Evolutionary conservation across 1,284 basidiomycete species (phyloP), one percentile per base, ranked within the genome.

Genomic region (Ustilago tritici): DNA sequence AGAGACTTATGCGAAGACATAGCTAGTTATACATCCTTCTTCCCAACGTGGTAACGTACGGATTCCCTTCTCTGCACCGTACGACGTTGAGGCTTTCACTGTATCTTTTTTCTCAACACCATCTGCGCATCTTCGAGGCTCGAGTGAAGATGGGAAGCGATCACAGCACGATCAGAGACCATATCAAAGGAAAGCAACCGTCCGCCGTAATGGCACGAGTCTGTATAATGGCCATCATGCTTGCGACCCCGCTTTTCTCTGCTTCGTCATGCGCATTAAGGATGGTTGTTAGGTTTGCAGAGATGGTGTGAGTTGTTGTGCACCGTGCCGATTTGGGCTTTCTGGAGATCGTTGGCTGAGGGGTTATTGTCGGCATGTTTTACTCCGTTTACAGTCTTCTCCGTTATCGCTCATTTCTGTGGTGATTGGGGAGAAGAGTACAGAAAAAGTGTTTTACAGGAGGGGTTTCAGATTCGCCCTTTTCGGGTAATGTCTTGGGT

Each of bases 141-240:
- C 23, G 14, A n/a, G 9, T 9, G 8, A 19, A 14, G 7, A 23
- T 35, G 14, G 52, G 41, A n/a, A 36, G 12, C 12, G 11, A 8
- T 9, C 38, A 28, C 23, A 55, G 43, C 43, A 52, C 43, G 74
- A 71, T 62, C 53, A 76, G 74, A 69, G 74, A 71, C 74, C 74
- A 71, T 65, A 65, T 5, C n/a, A 12, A 2, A 65, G 75, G 76
- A 74, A 78, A 78, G 76, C 76, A 68, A 60, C 61, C 67, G 76
- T 70, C 49, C 61, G 64, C 64, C 68, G 68, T 78, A 74, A 74
- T 78, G 76, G 70, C 62, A 54, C 71, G 70, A 38, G 47, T 38
- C 23, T 52, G 15, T 36, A 55, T n/a, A 58, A 60, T 65, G 75
- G 75, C 70, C 75, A 52, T 77, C 70, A 36, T 63, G 61, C 61